Base-by-base conservation (phyloP, 2,329 filamentous ascomycete species). In the Xylariaceae sp. region DNA sequence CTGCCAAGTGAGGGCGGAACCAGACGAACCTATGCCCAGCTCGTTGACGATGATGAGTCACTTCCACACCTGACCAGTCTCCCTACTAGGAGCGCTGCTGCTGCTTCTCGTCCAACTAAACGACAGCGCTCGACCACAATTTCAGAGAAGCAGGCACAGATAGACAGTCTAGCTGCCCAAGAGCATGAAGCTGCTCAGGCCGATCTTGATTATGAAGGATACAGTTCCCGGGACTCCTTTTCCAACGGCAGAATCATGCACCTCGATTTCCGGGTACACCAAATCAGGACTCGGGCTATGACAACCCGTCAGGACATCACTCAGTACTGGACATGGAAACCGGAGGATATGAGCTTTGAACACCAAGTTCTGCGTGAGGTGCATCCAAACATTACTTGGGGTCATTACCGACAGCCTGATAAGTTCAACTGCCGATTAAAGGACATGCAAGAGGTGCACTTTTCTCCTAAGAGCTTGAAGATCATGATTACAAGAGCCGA, bases 241-340 rank as follows among this genome's bases (percentile, higher is more conserved):
- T 80, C 76, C 34, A 73, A 73, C 1, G 79, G 79, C 2, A 65
- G 67, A 9, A 73, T 84, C 6, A 73, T 73, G 23, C 69, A 73
- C 10, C 73, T 75, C 8, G 82, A 85, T 68, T 85, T 78, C 73
- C 77, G 80, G 13, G 67, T 85, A 10, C 72, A 77, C 51, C 79
- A 82, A 63, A 76, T 85, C 64, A 82, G 82, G 71, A 80, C 78
- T 2, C 70, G 73, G 11, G 63, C 73, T 9, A 74, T 78, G 54
- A 78, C 80, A 1, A 81, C 77, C 18, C 78, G 77, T 56, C 69
- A 73, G 2, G 66, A 73, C 10, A 77, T 81, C 4, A 82, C 79
- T 10, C 82, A 84, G 66, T 84, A 83, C 70, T 82, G 80, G 80
- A 80, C 80, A 53, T 84, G 78, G 77, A 69, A 74, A 35, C 66